Base-by-base conservation (phyloP, 2,329 filamentous ascomycete genomes). In the Beauveria asiatica region DNA sequence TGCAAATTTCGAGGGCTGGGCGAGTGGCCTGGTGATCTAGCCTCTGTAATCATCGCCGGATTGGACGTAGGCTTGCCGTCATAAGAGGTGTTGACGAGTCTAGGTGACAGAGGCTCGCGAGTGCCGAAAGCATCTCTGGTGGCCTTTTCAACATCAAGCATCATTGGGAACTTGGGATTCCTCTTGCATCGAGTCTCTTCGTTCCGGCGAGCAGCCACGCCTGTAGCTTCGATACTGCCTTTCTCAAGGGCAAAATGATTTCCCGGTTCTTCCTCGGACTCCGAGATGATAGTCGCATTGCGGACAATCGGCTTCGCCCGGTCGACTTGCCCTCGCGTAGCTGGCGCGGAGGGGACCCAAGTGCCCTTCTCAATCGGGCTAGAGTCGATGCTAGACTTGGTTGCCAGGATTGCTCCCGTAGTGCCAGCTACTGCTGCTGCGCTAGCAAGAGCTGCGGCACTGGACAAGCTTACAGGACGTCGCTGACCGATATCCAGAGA, bases 401-500 rank as follows among this genome's bases (percentile, higher is more conserved):
- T n/a, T 6, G 49, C 49, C 39, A 45, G 37, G 19, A 52, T 33
- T 11, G 57, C 42, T 13, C 50, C 53, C 19, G 52, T 33, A 61
- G 21, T 61, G 62, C 27, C 63, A 64, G 50, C 50, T 17, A 13
- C 57, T 30, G 16, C 57, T 7, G 30, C 57, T 1, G 42, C 33
- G 9, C 50, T 44, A 21, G 75, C 74, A 2, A 73, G 66, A 62
- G 73, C 76, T 60, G 73, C 76, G 16, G 72, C 70, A 17, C 75
- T 72, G 2, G 78, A 75, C 6, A 76, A 61, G 42, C 70, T 80
- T 23, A 69, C 70, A 16, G 75, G 70, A 16, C 76, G 76, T 13
- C 70, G 67, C n/a, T 76, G 72, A 39, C 80, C 78, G 13, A 69
- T 64, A 2, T 73, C 70, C 23, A 82, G 80, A 0, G 80, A 83